These are phyloP conservation scores for Camellia lanceoleosa DNA, from an alignment of 148 eudicot species.

Conservation along the genomic window DNA sequence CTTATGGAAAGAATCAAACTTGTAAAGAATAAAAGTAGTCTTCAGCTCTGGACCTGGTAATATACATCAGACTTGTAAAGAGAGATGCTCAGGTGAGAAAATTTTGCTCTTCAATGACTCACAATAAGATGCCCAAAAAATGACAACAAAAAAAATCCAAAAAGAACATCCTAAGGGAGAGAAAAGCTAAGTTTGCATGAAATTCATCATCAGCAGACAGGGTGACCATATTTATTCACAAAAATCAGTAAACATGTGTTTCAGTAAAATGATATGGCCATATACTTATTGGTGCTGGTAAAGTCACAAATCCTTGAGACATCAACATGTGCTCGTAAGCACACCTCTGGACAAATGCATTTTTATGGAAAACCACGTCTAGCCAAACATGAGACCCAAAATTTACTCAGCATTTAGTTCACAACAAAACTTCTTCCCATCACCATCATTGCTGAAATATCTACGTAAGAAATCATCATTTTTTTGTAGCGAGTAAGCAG, in stretches of 20 bases:
- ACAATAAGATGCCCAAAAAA: background rate
- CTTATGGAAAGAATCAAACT: background rate
- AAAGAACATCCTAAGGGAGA: background rate
- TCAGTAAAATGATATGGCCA: background rate
- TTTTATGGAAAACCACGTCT: too few species aligned
- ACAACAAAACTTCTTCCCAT: slow-evolving; percentile 1
- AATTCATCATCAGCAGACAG: background rate
- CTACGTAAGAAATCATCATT: background rate
- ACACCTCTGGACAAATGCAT: background rate
- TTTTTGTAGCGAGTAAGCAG: background rate
- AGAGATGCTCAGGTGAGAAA: background rate
- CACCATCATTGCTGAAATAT: background rate
- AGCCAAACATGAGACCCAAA: background rate
- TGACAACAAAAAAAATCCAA: too few species aligned
- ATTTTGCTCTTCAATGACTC: background rate
- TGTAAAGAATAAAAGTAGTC: background rate
- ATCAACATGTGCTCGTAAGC: background rate
- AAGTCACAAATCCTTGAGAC: background rate
- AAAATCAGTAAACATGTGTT: background rate
- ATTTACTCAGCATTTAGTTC: background rate
- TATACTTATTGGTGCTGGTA: background rate
- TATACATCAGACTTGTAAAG: background rate
- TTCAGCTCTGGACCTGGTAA: background rate
- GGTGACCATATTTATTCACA: background rate
- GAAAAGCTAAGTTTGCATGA: background rate